A percentile compares a stretch with the other conserved stretches of the same genome.
Evolutionary conservation across 768 basidiomycete species (phyloP).

Genomic region (Peribolospora baueri): DNA sequence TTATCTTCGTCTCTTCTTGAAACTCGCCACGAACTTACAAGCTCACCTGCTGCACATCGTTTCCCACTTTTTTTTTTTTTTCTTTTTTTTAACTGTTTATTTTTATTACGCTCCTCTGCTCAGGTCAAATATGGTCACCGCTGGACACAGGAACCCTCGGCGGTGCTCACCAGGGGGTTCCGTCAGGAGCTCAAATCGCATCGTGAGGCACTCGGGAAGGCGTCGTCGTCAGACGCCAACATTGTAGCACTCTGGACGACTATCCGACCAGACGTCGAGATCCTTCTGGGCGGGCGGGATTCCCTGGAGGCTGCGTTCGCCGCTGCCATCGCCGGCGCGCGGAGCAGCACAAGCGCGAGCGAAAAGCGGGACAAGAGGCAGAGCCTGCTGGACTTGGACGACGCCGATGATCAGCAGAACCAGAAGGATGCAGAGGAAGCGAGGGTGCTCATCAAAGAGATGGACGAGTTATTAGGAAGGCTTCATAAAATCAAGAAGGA

Average conservation of each 20-base stretch:
- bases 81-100: neutral
- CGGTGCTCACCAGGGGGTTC: slow-evolving; percentile 40
- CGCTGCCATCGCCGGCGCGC: slow-evolving; percentile 38
- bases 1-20: neutral
- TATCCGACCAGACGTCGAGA: slow-evolving; percentile 36
- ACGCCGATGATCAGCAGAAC: slow-evolving; percentile 37
- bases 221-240: slow-evolving; percentile 52
- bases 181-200: slow-evolving; percentile 62
- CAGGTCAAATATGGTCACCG: slow-evolving; percentile 56
- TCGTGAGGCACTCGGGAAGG: slow-evolving; percentile 43
- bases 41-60: too few relatives aligned
- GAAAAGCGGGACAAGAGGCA: slow-evolving; percentile 15
- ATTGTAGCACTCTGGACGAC: slow-evolving; percentile 47
- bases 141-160: slow-evolving; percentile 69
- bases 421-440: slow-evolving; percentile 42
- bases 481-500: slow-evolving; percentile 65
- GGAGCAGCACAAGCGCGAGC: slow-evolving; percentile 19
- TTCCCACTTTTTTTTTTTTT: neutral
- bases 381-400: slow-evolving; percentile 49
- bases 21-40: neutral
- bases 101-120: too few relatives aligned
- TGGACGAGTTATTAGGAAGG: slow-evolving; percentile 51
- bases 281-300: slow-evolving; percentile 32
- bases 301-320: slow-evolving; percentile 18
- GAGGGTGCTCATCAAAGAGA: slow-evolving; percentile 37